A percentile compares a stretch with the other conserved stretches of the same genome.
Evolutionary conservation across 495 filamentous ascomycete species (phyloP).

Genomic region (Aeminium ludgeri): DNA sequence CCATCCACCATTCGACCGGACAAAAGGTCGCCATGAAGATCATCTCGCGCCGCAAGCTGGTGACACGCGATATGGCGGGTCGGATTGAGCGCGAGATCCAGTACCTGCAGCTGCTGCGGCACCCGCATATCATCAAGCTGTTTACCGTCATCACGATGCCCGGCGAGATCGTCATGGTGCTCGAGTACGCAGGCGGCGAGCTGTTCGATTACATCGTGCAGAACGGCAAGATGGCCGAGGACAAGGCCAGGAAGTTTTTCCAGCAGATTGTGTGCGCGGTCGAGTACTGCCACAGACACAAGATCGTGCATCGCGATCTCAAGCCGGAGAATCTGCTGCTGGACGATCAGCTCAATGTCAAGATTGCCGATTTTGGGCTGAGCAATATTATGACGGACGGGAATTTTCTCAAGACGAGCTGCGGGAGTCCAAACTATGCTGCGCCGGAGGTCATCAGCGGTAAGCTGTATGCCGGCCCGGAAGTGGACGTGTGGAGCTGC

Average conservation of each 20-base stretch:
- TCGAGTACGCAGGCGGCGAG: constrained; percentile 92
- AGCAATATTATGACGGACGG: constrained; percentile 99
- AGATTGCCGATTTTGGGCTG: constrained; percentile 95
- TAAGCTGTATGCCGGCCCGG: constrained; percentile 91
- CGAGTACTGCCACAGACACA: constrained; percentile 96
- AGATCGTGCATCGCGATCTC: constrained; percentile 93
- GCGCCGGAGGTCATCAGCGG: constrained; percentile 95
- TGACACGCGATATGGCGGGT: constrained; percentile 91
- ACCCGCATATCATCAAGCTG: constrained; percentile 99
- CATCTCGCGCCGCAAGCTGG: constrained; percentile 83
- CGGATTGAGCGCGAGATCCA: constrained; percentile 95
- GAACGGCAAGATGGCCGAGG: constrained; percentile 74
- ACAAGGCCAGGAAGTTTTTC: constrained; percentile 86
- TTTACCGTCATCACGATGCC: constrained; percentile 90
- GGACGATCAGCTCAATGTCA: constrained; percentile 87
- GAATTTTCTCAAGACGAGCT: constrained; percentile 96
- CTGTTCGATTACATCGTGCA: constrained; percentile 94
- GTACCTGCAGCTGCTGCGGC: constrained; percentile 84
- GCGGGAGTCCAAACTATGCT: constrained; percentile 94
- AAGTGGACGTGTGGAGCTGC: constrained; percentile 98
- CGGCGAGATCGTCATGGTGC: constrained; percentile 92
- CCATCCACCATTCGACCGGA: constrained; percentile 72
- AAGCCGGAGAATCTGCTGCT: constrained; percentile 95
- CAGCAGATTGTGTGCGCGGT: constrained; percentile 99
- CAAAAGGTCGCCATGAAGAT: constrained; percentile 96